Evolutionary conservation across 2,329 filamentous ascomycete genomes (phyloP).

Genomic region (Sporothrix inflata): DNA sequence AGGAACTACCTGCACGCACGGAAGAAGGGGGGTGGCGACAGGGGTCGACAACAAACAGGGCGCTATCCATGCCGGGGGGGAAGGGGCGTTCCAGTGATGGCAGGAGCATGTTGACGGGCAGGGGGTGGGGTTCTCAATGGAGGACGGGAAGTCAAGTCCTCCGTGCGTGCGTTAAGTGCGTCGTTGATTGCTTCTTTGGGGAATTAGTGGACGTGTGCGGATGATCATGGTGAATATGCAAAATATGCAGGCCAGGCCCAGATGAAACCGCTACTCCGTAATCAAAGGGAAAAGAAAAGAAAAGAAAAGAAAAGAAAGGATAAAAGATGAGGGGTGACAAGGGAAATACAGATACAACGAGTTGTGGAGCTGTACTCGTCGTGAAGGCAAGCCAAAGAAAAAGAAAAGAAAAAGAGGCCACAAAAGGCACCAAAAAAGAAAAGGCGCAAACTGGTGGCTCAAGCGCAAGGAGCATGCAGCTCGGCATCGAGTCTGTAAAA

Average conservation of each 20-base stretch:
- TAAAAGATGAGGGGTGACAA: background rate
- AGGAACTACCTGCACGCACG: background rate
- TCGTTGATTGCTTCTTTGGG: background rate
- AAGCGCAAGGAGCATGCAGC: background rate
- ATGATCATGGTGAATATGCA: background rate
- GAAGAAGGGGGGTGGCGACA: background rate
- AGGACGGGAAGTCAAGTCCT: background rate
- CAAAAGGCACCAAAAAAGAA: background rate
- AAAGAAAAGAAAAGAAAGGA: background rate
- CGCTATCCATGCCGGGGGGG: background rate
- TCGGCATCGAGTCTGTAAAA: background rate
- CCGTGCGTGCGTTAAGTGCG: background rate
- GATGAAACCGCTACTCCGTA: slow-evolving; percentile 9
- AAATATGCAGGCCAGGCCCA: background rate
- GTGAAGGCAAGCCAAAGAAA: background rate
- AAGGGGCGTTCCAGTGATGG: background rate
- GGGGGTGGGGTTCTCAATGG: background rate
- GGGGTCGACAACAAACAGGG: slow-evolving; percentile 11
- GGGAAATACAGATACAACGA: background rate
- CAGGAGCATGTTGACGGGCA: background rate
- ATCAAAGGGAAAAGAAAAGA: too few species aligned
- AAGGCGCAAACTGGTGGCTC: slow-evolving; percentile 23
- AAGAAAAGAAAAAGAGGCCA: background rate
- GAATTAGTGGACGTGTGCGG: background rate
- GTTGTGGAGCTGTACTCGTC: background rate